Evolutionary conservation across 2,329 filamentous ascomycete genomes (phyloP).

Genomic region (Ilyonectria destructans): DNA sequence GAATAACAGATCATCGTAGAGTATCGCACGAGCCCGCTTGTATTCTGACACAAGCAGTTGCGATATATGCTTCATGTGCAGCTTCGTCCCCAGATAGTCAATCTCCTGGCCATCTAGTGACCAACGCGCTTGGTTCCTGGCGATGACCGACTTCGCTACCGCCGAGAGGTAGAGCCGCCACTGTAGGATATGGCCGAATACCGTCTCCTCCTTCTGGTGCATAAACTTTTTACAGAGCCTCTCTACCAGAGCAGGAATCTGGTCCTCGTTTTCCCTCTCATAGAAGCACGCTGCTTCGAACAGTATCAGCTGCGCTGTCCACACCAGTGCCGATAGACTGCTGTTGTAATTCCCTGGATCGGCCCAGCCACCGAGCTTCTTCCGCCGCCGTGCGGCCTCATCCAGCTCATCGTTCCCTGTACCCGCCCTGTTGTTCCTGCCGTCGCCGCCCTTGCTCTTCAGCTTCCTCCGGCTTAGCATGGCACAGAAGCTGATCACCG

Average conservation of each 20-base stretch:
- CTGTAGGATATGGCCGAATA: slow-evolving; percentile 16
- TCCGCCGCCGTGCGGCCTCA: no score
- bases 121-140: slow-evolving; percentile 14
- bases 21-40: no score
- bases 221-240: slow-evolving; percentile 10
- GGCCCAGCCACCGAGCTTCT: no score
- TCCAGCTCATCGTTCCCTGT: no score
- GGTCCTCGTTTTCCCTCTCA: slow-evolving; percentile 10
- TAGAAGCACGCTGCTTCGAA: slow-evolving; percentile 12
- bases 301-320: slow-evolving; percentile 6
- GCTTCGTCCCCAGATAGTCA: neutral
- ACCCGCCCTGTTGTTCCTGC: no score
- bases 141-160: neutral
- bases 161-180: neutral
- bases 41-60: slow-evolving; percentile 9
- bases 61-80: slow-evolving; percentile 4
- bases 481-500: slow-evolving; percentile 12
- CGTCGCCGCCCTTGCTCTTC: no score
- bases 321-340: slow-evolving; percentile 16
- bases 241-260: neutral
- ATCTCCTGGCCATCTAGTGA: slow-evolving; percentile 4
- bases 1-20: no score
- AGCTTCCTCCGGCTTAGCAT: slow-evolving; percentile 5
- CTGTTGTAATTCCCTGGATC: slow-evolving; percentile 19
- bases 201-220: slow-evolving; percentile 7